A percentile compares a stretch with the other conserved stretches of the same genome.
Evolutionary conservation across 768 basidiomycete genomes (phyloP).

Genomic region (Kwoniella mangroviensis): DNA sequence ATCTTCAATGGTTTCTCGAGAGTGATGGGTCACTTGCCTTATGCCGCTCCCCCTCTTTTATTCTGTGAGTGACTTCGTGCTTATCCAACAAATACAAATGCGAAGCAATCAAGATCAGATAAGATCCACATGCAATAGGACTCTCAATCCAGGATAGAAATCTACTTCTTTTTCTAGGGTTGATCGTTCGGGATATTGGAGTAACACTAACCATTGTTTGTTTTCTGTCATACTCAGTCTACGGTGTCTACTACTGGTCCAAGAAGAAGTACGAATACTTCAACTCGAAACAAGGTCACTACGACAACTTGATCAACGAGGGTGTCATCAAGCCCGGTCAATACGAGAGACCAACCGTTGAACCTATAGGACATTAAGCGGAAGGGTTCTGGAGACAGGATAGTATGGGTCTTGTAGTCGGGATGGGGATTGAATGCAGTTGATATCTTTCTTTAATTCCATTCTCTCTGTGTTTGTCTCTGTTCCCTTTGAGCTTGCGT

Average conservation of each 20-base stretch:
- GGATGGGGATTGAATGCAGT: conserved; percentile 4
- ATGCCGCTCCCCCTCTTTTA: conserved; percentile 77
- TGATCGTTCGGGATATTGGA: too few relatives aligned
- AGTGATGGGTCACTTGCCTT: conserved; percentile 72
- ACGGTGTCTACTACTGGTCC: conserved; percentile 78
- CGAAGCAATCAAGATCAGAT: too few relatives aligned
- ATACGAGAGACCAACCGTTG: conserved; percentile 26
- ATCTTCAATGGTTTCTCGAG: conserved; percentile 86
- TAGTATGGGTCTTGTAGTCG: not conserved
- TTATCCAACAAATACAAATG: not conserved
- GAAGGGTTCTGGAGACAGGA: not conserved
- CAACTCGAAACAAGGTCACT: conserved; percentile 57
- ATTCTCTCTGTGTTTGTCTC: too few relatives aligned
- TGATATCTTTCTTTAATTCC: not conserved
- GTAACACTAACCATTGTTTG: too few relatives aligned
- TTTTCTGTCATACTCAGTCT: conserved; percentile 62
- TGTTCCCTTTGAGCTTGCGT: too few relatives aligned
- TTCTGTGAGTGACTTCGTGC: conserved; percentile 66
- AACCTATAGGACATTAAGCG: conserved; percentile 33
- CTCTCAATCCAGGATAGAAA: too few relatives aligned
- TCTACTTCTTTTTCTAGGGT: not conserved
- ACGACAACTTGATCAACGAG: conserved; percentile 37
- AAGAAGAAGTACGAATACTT: conserved; percentile 60
- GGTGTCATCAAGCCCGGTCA: conserved; percentile 32
- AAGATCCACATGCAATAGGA: too few relatives aligned